Conservation (phyloP, 768 basidiomycete genomes). For the Phanerochaete sordida region DNA sequence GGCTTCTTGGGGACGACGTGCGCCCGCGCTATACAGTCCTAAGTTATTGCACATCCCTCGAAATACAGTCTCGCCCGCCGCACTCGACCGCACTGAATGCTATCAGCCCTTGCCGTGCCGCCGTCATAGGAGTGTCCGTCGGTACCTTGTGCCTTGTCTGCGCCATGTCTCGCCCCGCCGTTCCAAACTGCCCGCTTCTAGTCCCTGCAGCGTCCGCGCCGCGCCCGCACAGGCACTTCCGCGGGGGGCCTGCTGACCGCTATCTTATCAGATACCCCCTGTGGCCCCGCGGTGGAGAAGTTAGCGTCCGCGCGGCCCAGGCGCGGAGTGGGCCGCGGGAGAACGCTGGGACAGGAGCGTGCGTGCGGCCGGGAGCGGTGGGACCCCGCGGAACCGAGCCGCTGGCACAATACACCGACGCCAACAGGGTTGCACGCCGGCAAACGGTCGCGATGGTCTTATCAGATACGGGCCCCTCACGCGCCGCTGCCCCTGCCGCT, state of each 20-base stretch:
- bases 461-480: background rate
- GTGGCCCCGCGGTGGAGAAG: background rate
- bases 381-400: background rate
- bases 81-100: no score
- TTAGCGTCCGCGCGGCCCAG: background rate
- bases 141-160: no score
- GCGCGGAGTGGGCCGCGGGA: background rate
- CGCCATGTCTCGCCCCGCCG: no score
- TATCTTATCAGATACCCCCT: constrained; percentile 4
- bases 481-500: background rate
- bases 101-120: no score
- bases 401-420: background rate
- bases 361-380: no score
- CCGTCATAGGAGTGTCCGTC: no score
- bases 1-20: background rate
- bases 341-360: no score
- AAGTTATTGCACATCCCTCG: no score
- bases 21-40: no score
- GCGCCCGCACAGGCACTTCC: background rate
- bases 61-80: no score
- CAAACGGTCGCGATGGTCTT: background rate
- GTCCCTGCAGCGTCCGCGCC: background rate
- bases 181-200: no score
- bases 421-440: background rate
- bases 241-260: background rate